Conservation (phyloP, 148 eudicot species). For the Chenopodium formosanum region DNA sequence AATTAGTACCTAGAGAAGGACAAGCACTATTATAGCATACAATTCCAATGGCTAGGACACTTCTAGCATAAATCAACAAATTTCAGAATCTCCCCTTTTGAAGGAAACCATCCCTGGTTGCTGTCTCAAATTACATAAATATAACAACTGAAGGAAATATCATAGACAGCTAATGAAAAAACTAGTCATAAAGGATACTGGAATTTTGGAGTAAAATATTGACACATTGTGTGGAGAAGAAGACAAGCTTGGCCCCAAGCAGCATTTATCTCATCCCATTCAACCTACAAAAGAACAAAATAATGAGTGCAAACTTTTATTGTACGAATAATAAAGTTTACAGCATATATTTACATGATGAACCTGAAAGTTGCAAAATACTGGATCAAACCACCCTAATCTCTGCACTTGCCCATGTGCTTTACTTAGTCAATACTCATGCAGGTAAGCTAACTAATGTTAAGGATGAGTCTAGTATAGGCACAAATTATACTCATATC, state of each 20-base stretch:
- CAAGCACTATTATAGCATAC: no score
- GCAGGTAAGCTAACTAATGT: neutral
- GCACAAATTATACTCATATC: neutral
- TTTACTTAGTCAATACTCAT: neutral
- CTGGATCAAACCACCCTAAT: neutral
- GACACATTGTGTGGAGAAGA: constrained; percentile 97
- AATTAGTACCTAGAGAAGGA: neutral
- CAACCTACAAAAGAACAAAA: constrained; percentile 56
- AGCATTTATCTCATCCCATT: constrained; percentile 99
- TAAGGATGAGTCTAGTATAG: neutral
- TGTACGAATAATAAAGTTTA: neutral
- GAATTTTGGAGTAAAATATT: constrained; percentile 87
- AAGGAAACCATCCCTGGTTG: neutral
- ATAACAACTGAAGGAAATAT: neutral
- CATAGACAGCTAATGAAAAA: neutral
- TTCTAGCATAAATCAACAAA: neutral
- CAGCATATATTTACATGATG: neutral
- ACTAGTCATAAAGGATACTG: constrained; percentile 65
- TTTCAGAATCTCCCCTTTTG: neutral
- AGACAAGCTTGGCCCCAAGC: constrained; percentile 99
- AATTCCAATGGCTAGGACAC: no score
- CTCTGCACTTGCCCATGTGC: neutral
- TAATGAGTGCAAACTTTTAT: neutral
- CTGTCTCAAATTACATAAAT: neutral
- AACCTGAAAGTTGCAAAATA: neutral